Percentiles rank a stretch among this genome's conserved stretches.
Evolutionary conservation across 1,284 basidiomycete genomes (phyloP).

Genomic region (Rhizopogon hawkerae): DNA sequence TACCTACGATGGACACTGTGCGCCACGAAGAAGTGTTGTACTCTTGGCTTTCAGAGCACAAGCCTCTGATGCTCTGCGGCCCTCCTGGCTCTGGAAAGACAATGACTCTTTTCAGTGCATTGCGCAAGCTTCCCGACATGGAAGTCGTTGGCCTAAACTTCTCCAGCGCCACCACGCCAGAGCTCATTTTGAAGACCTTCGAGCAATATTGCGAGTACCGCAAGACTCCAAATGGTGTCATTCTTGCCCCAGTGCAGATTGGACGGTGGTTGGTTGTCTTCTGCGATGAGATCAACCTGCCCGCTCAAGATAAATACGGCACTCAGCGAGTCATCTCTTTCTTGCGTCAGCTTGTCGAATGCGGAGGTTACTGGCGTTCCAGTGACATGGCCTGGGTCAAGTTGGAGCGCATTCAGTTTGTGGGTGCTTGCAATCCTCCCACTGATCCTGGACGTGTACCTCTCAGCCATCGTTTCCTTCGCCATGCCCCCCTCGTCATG

Average conservation of each 20-base stretch:
- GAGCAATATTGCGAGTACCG: conserved; percentile 99
- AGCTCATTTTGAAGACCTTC: conserved; percentile 97
- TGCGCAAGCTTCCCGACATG: conserved; percentile 97
- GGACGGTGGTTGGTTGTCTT: conserved; percentile 98
- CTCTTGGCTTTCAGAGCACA: conserved; percentile 98
- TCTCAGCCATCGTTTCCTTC: conserved; percentile 91
- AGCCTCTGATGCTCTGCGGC: conserved; percentile 96
- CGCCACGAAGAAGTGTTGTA: conserved; percentile 98
- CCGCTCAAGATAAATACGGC: conserved; percentile 96
- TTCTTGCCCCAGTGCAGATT: conserved; percentile 90
- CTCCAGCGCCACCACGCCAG: conserved; percentile 97
- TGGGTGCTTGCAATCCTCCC: conserved; percentile 98
- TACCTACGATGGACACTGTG: conserved; percentile 97
- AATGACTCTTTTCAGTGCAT: conserved; percentile 99
- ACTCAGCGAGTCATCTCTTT: conserved; percentile 99
- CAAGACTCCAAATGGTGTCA: conserved; percentile 95
- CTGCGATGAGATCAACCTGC: conserved; percentile 99
- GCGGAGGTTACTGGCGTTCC: conserved; percentile 91
- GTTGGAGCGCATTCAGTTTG: conserved; percentile 97
- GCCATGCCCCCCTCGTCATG: conserved; percentile 98
- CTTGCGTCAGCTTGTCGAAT: conserved; percentile 94
- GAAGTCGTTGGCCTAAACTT: conserved; percentile 99
- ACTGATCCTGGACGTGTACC: conserved; percentile 99
- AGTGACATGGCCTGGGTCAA: conserved; percentile 96
- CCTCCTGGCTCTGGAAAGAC: conserved; percentile 99